Evolutionary conservation across 169 alveolate genomes (phyloP).

Genomic region (Cryptosporidium muris): DNA sequence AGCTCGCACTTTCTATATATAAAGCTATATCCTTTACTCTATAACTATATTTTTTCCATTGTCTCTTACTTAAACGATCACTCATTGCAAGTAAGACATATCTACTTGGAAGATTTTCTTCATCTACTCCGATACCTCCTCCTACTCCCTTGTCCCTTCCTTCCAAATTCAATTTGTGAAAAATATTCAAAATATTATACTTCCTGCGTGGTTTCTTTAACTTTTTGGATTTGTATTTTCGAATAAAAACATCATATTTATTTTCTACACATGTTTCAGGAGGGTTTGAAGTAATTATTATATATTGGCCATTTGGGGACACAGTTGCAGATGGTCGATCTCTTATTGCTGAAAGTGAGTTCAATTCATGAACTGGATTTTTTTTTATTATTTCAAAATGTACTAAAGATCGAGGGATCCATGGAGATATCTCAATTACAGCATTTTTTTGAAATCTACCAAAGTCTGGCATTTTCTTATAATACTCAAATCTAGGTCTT

Average conservation of each 20-base stretch:
- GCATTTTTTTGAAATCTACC: constrained; percentile 4
- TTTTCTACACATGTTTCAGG: constrained; percentile 43
- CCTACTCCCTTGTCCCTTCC: constrained; percentile 30
- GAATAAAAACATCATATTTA: constrained; percentile 52
- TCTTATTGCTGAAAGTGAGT: constrained; percentile 25
- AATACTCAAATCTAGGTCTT: constrained; percentile 25
- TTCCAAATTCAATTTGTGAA: constrained; percentile 47
- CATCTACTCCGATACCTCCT: constrained; percentile 26
- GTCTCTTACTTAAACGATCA: constrained; percentile 28
- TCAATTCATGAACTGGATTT: constrained; percentile 33
- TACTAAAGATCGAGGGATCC: constrained; percentile 49
- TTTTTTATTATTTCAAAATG: constrained; percentile 26
- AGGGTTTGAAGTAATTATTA: constrained; percentile 28
- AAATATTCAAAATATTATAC: constrained; percentile 14
- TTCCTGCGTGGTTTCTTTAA: constrained; percentile 1
- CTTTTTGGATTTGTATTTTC: constrained; percentile 17
- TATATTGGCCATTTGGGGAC: constrained; percentile 62
- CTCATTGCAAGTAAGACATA: constrained; percentile 49
- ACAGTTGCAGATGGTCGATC: constrained; percentile 70
- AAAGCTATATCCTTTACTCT: constrained; percentile 49
- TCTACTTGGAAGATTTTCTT: constrained; percentile 25
- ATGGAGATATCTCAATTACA: constrained; percentile 22
- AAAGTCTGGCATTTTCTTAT: constrained; percentile 49
- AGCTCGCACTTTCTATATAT: constrained; percentile 50
- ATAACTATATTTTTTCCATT: constrained; percentile 48